These are phyloP conservation scores for Paspalum notatum DNA, from an alignment of 176 grass and related monocot species.

Conservation along the genomic window DNA sequence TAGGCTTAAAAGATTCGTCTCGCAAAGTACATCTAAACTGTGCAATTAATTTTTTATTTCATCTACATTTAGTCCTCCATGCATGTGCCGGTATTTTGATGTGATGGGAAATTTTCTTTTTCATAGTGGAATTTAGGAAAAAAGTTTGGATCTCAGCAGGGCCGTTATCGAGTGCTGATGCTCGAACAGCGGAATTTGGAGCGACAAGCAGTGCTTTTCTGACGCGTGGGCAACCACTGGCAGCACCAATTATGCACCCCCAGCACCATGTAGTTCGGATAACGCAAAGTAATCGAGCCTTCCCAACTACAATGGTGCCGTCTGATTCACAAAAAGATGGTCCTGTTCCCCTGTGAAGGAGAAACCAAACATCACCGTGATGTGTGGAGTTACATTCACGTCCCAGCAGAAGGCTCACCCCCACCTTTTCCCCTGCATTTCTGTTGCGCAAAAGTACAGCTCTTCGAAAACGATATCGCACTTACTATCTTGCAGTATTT, in stretches of 20 bases:
- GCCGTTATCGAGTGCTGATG: background rate
- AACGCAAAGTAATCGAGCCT: background rate
- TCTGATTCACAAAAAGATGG: background rate
- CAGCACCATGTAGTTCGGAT: background rate
- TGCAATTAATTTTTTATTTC: too few relatives aligned
- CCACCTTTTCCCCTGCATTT: background rate
- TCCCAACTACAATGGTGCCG: background rate
- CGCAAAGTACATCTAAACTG: too few relatives aligned
- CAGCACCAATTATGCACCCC: constrained; percentile 14
- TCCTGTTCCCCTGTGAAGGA: background rate
- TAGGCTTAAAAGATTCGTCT: too few relatives aligned
- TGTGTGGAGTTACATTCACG: background rate
- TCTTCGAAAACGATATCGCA: background rate
- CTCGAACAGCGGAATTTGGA: background rate
- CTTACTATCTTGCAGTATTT: background rate
- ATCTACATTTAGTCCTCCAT: too few relatives aligned
- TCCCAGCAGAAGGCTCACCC: background rate
- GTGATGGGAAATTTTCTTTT: too few relatives aligned
- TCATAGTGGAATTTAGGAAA: too few relatives aligned
- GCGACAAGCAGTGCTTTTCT: background rate
- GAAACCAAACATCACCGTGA: background rate
- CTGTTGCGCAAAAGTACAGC: background rate
- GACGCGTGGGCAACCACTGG: background rate
- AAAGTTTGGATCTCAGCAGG: too few relatives aligned
- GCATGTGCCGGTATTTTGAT: too few relatives aligned